Evolutionary conservation across 1,284 basidiomycete genomes (phyloP), one percentile per base, ranked within the genome.

Genomic region (Austroboletus novae-zelandiae): DNA sequence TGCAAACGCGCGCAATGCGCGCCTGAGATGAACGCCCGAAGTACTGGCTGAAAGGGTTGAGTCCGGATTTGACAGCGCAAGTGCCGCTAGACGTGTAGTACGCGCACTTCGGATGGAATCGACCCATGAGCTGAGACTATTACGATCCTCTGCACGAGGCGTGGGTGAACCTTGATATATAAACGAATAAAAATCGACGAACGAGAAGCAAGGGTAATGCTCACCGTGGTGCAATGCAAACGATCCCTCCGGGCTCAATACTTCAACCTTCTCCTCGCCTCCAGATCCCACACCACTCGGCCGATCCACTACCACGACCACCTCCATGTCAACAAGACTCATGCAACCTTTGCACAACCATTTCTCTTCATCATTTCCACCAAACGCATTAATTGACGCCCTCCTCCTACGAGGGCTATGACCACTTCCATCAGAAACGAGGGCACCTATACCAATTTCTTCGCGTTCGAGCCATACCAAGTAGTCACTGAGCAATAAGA

Each of bases 401-500:
- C 49, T 60, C n/a, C 59, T 48, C 32, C 47, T 64, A 14, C 52
- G 62, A 31, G 62, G 55, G 20, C 52, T 53, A 31, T 59, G 57
- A 10, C 42, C 44, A 1, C 56, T 51, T n/a, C 52, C 59, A 25
- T 66, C 60, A 3, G 57, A 51, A 31, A 51, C 52, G 35, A 55
- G 56, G 23, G 40, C 48, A 9, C 48, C 54, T 13, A 55, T 50
- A 6, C 45, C 52, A 11, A 45, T 40, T 36, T 64, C 56, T 75
- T 84, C 49, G 73, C 76, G 47, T 68, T 73, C 81, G 27, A 91
- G 76, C 84, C 91, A 93, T 25, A 94, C 61, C 17, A 94, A 67
- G 57, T 83, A 84, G 66, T 94, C 91, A 9, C 84, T 87, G 65
- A 94, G 91, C 1, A 94, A 75, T 13, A 94, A 72, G 61, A 94